These are phyloP conservation scores for Hordeum pubiflorum DNA, from an alignment of 202 grass and related monocot species.

Conservation along the genomic window DNA sequence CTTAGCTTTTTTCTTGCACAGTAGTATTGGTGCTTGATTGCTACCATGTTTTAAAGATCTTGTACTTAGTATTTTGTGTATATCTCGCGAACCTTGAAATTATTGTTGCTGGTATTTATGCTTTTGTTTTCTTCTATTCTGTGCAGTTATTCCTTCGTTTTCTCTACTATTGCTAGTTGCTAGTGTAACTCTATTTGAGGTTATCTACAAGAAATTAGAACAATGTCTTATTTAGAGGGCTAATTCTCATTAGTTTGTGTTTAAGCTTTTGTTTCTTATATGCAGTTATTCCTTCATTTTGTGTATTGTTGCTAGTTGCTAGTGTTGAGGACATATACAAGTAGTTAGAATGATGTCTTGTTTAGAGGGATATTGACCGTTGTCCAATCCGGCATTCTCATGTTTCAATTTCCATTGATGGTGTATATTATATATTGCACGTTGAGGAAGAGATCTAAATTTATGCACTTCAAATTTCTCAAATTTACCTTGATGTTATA, in stretches of 20 bases:
- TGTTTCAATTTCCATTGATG: slow-evolving; percentile 6
- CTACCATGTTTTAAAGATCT: background rate
- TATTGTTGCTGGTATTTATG: background rate
- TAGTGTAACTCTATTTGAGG: slow-evolving; percentile 14
- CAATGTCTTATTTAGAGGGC: slow-evolving; percentile 1
- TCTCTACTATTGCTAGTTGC: background rate
- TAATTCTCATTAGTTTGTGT: background rate
- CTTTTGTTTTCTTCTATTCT: background rate
- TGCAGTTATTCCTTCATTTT: background rate
- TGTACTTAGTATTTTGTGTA: background rate
- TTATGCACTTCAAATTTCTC: slow-evolving; percentile 5
- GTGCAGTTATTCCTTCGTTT: background rate
- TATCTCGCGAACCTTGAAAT: background rate
- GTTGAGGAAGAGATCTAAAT: slow-evolving; percentile 5
- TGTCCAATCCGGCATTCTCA: background rate
- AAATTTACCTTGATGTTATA: slow-evolving; percentile 36
- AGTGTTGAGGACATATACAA: background rate
- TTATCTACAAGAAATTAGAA: slow-evolving; percentile 1
- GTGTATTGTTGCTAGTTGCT: background rate
- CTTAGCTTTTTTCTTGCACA: background rate
- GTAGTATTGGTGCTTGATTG: background rate
- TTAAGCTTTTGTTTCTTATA: background rate
- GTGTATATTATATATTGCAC: background rate
- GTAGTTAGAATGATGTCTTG: slow-evolving; percentile 14
- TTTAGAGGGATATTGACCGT: background rate